phyloP scores from a whole-genome alignment of 73 alveolate genomes.

The Urostyla sp. region DNA sequence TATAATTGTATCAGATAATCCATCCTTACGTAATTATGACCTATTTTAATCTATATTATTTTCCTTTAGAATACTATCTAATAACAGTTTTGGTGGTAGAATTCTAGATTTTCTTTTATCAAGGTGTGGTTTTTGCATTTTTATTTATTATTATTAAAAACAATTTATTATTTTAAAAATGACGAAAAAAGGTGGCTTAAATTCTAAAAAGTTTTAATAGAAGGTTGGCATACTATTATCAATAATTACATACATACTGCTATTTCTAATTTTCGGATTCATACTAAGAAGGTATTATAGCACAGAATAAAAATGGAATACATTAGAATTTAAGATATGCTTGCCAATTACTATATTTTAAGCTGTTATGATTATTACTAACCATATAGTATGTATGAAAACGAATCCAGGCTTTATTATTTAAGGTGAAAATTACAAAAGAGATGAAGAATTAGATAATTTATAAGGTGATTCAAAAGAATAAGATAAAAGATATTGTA shows the following conservation, averaged over 20 bases:
- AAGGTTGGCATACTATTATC: no score
- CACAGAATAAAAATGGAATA: no score
- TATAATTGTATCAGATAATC: constrained; percentile 16
- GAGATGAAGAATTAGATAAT: neutral
- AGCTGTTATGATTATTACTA: neutral
- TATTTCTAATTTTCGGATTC: no score
- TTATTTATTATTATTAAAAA: no score
- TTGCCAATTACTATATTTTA: no score
- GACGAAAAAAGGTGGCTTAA: neutral
- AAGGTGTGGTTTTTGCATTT: neutral
- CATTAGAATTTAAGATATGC: no score
- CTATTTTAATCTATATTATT: neutral
- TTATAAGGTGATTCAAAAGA: neutral
- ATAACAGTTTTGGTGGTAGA: no score
- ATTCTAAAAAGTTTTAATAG: neutral
- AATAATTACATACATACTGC: no score
- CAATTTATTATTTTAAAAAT: no score
- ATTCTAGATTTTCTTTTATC: neutral
- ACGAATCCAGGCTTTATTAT: constrained; percentile 71
- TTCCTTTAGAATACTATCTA: no score
- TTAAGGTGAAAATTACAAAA: neutral
- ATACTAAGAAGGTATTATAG: no score
- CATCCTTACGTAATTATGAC: neutral
- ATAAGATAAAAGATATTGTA: constrained; percentile 24
- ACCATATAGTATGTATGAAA: constrained; percentile 53